These are phyloP conservation scores for Blastobotrys serpentis DNA, from an alignment of 1,139 yeast genomes.

Conservation along the genomic window DNA sequence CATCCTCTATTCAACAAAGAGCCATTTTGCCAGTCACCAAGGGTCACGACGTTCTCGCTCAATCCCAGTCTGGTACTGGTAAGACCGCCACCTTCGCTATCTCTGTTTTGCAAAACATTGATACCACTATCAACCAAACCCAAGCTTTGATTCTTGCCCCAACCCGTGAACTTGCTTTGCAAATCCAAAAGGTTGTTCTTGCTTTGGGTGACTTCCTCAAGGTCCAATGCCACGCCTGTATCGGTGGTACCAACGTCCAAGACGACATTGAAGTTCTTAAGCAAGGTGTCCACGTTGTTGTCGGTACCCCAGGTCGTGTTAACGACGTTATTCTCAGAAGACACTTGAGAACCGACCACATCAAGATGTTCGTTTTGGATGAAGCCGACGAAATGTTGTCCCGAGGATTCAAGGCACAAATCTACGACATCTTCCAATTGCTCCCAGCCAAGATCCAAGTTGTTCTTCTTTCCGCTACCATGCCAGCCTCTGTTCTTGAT, in stretches of 20 bases:
- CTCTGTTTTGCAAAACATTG: constrained; percentile 82
- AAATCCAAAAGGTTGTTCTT: constrained; percentile 79
- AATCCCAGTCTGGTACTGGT: constrained; percentile 98
- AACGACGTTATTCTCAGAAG: constrained; percentile 83
- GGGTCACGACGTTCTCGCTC: constrained; percentile 92
- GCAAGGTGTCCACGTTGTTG: constrained; percentile 85
- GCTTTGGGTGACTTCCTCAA: constrained; percentile 84
- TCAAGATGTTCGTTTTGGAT: constrained; percentile 82
- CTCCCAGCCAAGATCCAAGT: constrained; percentile 84
- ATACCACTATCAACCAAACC: constrained; percentile 57
- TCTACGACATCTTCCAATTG: constrained; percentile 79
- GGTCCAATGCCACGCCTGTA: constrained; percentile 82
- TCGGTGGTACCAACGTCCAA: constrained; percentile 87
- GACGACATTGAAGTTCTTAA: constrained; percentile 71
- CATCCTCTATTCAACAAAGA: constrained; percentile 92
- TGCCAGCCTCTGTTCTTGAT: constrained; percentile 80
- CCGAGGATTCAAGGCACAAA: constrained; percentile 90
- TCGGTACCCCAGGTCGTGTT: constrained; percentile 97
- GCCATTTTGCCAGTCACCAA: constrained; percentile 90
- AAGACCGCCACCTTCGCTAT: constrained; percentile 96
- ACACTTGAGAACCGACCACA: constrained; percentile 60
- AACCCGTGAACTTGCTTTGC: constrained; percentile 92
- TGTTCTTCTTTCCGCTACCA: constrained; percentile 91
- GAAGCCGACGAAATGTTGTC: constrained; percentile 93
- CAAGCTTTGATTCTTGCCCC: constrained; percentile 83